These are phyloP conservation scores for Raphanus raphanistrum DNA, from an alignment of 345 rosid genomes.

Conservation along the genomic window DNA sequence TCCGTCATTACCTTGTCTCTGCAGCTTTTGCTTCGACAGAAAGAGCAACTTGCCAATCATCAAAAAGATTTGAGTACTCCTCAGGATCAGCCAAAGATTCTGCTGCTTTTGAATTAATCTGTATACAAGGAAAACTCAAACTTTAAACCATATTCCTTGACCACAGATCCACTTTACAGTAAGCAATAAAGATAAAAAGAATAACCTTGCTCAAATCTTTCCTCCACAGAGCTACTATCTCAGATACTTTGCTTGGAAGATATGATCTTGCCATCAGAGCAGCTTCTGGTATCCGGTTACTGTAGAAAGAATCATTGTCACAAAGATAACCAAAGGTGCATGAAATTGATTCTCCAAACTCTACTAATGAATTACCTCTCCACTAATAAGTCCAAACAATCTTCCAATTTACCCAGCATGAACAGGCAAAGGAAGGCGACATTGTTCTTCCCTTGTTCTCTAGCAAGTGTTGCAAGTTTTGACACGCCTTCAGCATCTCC, in stretches of 20 bases:
- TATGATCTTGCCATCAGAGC: constrained; percentile 98
- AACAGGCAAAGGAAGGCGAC: constrained; percentile 92
- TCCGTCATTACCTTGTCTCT: constrained; percentile 65
- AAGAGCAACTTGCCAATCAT: constrained; percentile 95
- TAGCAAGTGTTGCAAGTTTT: constrained; percentile 78
- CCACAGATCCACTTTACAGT: background rate
- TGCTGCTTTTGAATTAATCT: constrained; percentile 97
- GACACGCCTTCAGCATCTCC: constrained; percentile 94
- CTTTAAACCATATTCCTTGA: constrained; percentile 5
- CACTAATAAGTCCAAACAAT: constrained; percentile 86
- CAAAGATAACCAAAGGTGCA: constrained; percentile 11
- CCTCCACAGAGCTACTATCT: constrained; percentile 93
- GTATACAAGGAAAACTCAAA: constrained; percentile 24
- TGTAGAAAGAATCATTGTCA: constrained; percentile 43
- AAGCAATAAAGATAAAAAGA: background rate
- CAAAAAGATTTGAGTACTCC: constrained; percentile 96
- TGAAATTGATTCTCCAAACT: background rate
- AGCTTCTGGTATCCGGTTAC: constrained; percentile 99
- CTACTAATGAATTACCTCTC: constrained; percentile 60
- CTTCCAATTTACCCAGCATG: constrained; percentile 93
- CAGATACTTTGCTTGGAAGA: constrained; percentile 99
- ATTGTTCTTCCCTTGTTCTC: constrained; percentile 95
- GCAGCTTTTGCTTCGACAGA: constrained; percentile 75
- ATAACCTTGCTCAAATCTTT: constrained; percentile 88
- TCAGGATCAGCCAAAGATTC: constrained; percentile 98